A percentile compares a stretch with the other conserved stretches of the same genome.
Conservation (phyloP, 768 basidiomycete genomes). For the Peribolospora kevripleyi region DNA sequence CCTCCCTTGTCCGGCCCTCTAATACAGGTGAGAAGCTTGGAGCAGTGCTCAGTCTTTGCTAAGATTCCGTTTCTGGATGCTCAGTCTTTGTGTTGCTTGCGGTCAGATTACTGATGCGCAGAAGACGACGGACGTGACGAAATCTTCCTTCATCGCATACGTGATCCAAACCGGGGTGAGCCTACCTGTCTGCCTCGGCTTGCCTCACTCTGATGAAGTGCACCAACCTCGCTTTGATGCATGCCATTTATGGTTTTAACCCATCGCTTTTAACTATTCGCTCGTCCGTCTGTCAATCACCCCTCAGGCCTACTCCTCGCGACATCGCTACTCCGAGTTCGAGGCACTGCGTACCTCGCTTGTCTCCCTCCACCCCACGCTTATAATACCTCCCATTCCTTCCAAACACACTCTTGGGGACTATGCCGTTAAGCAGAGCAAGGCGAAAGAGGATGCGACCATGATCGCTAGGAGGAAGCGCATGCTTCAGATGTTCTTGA, state of each 20-base stretch:
- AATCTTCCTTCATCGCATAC: constrained; percentile 79
- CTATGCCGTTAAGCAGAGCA: constrained; percentile 87
- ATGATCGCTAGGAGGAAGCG: constrained; percentile 80
- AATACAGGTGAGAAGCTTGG: too few relatives aligned
- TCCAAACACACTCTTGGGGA: constrained; percentile 87
- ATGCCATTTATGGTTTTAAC: background rate
- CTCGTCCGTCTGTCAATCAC: background rate
- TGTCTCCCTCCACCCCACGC: constrained; percentile 69
- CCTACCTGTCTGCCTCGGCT: constrained; percentile 12
- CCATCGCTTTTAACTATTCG: background rate
- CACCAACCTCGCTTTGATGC: constrained; percentile 5
- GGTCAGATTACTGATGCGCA: constrained; percentile 73
- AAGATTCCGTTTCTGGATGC: too few relatives aligned
- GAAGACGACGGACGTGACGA: constrained; percentile 76
- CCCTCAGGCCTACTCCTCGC: constrained; percentile 46
- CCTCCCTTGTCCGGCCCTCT: too few relatives aligned
- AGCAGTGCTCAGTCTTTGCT: too few relatives aligned
- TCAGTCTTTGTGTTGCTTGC: too few relatives aligned
- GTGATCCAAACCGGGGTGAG: constrained; percentile 66
- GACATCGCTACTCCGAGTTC: constrained; percentile 90
- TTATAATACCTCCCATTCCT: constrained; percentile 93
- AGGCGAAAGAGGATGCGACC: constrained; percentile 83
- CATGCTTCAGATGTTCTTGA: constrained; percentile 85
- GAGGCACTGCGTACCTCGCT: constrained; percentile 69
- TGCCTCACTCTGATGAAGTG: background rate